These are phyloP conservation scores for Purshia tridentata DNA, from an alignment of 306 rosid genomes.

Conservation along the genomic window DNA sequence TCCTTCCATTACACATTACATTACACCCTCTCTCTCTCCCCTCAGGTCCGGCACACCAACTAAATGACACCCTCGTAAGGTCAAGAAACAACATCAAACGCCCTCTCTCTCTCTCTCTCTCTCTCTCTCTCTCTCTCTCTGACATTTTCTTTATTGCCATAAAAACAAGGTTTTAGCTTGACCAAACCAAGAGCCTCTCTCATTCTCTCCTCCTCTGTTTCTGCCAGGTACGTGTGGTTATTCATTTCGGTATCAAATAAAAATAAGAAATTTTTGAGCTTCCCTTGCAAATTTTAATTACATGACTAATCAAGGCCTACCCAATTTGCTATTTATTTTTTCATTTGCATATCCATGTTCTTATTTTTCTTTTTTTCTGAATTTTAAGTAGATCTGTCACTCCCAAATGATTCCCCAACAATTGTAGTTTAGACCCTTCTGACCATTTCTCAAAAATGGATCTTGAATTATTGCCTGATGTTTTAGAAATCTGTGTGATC, in stretches of 20 bases:
- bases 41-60: background rate
- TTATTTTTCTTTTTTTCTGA: background rate
- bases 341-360: background rate
- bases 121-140: constrained; percentile 3
- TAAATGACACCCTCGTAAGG: background rate
- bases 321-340: background rate
- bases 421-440: background rate
- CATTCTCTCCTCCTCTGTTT: background rate
- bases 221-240: constrained; percentile 9
- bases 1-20: too few relatives aligned
- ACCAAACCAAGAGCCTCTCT: constrained; percentile 1
- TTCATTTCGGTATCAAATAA: background rate
- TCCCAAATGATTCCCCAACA: background rate
- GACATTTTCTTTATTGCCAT: background rate
- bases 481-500: background rate
- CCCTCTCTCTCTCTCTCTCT: background rate
- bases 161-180: background rate
- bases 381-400: constrained; percentile 13
- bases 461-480: constrained; percentile 6
- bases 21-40: too few relatives aligned
- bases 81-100: background rate
- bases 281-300: background rate
- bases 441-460: constrained; percentile 5
- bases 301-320: background rate
- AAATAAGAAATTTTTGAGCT: background rate